Percentiles rank a stretch among this genome's conserved stretches.
These are phyloP conservation scores for Scedosporium minutisporum DNA, from an alignment of 2,329 filamentous ascomycete species.

Conservation along the genomic window DNA sequence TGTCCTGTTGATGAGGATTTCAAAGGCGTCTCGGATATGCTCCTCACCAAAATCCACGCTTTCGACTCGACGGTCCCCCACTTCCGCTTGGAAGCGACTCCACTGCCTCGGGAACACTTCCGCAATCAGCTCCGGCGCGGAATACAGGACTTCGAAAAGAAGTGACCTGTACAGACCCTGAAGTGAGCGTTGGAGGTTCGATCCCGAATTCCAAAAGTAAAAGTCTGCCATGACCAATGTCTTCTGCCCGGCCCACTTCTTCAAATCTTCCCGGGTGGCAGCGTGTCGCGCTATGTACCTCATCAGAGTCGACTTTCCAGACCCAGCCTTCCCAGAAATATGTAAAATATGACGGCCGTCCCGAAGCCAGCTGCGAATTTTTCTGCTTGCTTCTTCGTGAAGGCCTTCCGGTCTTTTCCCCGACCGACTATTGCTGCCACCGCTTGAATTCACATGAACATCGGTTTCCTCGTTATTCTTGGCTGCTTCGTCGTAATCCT, in stretches of 20 bases:
- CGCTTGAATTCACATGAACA: too few relatives aligned
- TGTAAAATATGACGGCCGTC: not conserved
- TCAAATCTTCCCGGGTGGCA: not conserved
- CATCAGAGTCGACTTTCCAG: constrained; percentile 9
- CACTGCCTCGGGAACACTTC: not conserved
- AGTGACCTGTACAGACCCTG: constrained; percentile 4
- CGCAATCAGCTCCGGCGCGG: not conserved
- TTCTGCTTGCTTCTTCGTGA: not conserved
- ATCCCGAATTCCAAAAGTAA: constrained; percentile 9
- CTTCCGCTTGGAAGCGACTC: not conserved
- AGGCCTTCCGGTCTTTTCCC: too few relatives aligned
- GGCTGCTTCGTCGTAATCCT: not conserved
- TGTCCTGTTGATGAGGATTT: not conserved
- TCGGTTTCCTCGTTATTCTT: too few relatives aligned
- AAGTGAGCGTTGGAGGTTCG: constrained; percentile 4
- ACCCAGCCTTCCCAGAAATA: constrained; percentile 7
- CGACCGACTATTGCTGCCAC: too few relatives aligned
- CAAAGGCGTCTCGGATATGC: not conserved
- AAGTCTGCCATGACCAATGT: constrained; percentile 6
- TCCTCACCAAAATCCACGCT: not conserved
- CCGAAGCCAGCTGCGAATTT: constrained; percentile 2
- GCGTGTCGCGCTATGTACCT: constrained; percentile 4
- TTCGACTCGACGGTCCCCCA: not conserved
- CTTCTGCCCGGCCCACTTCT: not conserved
- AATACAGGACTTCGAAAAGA: constrained; percentile 5